phyloP scores from a whole-genome alignment of 768 basidiomycete genomes.

The Leccinum broughii region DNA sequence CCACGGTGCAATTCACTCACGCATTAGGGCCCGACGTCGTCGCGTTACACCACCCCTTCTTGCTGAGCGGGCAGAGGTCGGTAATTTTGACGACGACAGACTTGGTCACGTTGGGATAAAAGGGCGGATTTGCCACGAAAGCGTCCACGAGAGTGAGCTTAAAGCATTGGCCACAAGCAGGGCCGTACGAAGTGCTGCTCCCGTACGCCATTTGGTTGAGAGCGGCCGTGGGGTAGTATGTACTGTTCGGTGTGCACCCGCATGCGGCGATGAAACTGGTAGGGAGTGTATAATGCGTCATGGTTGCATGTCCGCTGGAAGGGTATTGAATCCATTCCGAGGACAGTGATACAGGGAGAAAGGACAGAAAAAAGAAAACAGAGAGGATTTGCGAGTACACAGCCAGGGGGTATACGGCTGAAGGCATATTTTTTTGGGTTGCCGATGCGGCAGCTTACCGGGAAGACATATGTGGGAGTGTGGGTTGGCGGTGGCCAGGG shows the following conservation, averaged over 20 bases:
- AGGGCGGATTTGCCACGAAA: constrained; percentile 64
- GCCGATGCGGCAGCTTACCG: not conserved
- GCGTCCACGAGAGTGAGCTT: constrained; percentile 73
- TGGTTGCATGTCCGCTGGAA: constrained; percentile 60
- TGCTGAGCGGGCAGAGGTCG: constrained; percentile 71
- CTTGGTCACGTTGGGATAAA: constrained; percentile 59
- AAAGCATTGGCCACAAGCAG: constrained; percentile 78
- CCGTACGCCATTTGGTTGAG: constrained; percentile 80
- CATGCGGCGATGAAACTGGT: constrained; percentile 59
- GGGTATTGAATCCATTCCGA: constrained; percentile 67
- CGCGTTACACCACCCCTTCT: constrained; percentile 69
- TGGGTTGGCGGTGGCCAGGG: not conserved
- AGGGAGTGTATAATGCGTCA: constrained; percentile 72
- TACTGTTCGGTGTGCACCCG: constrained; percentile 69
- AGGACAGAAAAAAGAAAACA: constrained; percentile 23
- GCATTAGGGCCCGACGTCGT: constrained; percentile 59
- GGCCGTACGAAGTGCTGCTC: constrained; percentile 69
- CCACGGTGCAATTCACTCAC: constrained; percentile 42
- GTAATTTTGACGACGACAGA: constrained; percentile 76
- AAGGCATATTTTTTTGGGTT: constrained; percentile 18
- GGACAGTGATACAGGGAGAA: constrained; percentile 26
- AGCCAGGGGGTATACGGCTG: not conserved
- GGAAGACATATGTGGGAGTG: constrained; percentile 15
- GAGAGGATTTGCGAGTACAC: constrained; percentile 22
- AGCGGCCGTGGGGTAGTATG: constrained; percentile 75